Conservation (phyloP, 768 basidiomycete species). For the Austroboletus eburneus region DNA sequence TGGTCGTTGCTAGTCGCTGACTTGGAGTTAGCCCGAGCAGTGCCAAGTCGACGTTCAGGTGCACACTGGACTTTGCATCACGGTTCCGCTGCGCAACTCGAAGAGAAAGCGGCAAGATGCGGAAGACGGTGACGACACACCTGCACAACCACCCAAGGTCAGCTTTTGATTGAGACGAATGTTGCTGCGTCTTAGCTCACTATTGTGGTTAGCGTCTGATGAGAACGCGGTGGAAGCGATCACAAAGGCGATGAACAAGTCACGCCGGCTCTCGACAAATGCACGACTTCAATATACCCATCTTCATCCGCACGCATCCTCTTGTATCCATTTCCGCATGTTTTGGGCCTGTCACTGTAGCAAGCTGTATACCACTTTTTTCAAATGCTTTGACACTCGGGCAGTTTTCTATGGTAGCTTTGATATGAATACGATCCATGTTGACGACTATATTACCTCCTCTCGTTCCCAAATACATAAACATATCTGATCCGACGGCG, state of each 20-base stretch:
- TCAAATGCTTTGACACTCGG: too few relatives aligned
- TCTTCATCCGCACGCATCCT: too few relatives aligned
- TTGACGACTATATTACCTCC: too few relatives aligned
- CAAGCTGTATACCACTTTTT: too few relatives aligned
- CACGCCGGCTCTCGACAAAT: too few relatives aligned
- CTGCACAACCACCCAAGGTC: constrained; percentile 19
- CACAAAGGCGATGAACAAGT: constrained; percentile 1
- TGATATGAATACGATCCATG: too few relatives aligned
- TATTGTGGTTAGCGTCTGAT: constrained; percentile 1
- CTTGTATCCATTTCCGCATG: too few relatives aligned
- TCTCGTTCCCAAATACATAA: too few relatives aligned
- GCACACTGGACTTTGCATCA: constrained; percentile 24
- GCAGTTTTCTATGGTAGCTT: too few relatives aligned
- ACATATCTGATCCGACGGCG: too few relatives aligned
- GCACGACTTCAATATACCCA: too few relatives aligned
- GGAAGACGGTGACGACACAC: constrained; percentile 1
- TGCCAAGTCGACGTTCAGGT: constrained; percentile 1
- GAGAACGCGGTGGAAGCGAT: constrained; percentile 14
- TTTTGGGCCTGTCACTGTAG: too few relatives aligned
- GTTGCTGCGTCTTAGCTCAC: constrained; percentile 8
- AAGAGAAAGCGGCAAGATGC: constrained; percentile 24
- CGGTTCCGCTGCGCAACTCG: constrained; percentile 14
- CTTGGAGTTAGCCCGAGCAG: neutral
- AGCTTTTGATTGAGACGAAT: neutral
- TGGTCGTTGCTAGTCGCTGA: neutral